These are phyloP conservation scores for Massospora cicadina DNA, from an alignment of 371 early-diverging fungal genomes.

Conservation along the genomic window DNA sequence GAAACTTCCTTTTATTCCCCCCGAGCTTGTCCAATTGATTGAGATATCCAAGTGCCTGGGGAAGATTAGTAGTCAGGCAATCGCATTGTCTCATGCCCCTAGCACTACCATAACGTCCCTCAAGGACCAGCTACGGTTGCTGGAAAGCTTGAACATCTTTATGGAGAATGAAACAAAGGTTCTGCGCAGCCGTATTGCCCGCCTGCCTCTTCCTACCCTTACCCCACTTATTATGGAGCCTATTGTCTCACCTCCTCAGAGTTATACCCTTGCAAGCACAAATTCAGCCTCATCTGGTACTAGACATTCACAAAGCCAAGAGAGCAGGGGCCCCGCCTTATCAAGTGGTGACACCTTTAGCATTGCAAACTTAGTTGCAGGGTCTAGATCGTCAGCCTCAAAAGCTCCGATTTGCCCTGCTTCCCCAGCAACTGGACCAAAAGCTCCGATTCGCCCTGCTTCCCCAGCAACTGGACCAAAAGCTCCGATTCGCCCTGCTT, in stretches of 20 bases:
- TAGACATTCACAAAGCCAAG: background rate
- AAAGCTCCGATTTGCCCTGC: too few relatives aligned
- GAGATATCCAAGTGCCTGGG: background rate
- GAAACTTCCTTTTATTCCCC: background rate
- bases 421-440: background rate
- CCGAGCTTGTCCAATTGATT: background rate
- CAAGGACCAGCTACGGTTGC: background rate
- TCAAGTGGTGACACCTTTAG: background rate
- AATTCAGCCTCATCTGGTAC: background rate
- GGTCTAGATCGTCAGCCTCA: too few relatives aligned
- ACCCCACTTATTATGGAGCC: background rate
- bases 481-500: background rate
- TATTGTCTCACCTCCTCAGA: background rate
- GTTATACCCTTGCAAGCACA: background rate
- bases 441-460: too few relatives aligned
- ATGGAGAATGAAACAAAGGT: conserved; percentile 1
- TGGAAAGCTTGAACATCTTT: background rate
- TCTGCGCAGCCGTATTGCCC: background rate
- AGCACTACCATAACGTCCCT: background rate
- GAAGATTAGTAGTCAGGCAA: background rate
- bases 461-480: background rate
- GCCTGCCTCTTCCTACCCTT: background rate
- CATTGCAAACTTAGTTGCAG: background rate
- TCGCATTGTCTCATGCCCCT: background rate
- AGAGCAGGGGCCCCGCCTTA: background rate